Evolutionary conservation across 495 filamentous ascomycete species (phyloP).

Genomic region (Penicillium odoratum): DNA sequence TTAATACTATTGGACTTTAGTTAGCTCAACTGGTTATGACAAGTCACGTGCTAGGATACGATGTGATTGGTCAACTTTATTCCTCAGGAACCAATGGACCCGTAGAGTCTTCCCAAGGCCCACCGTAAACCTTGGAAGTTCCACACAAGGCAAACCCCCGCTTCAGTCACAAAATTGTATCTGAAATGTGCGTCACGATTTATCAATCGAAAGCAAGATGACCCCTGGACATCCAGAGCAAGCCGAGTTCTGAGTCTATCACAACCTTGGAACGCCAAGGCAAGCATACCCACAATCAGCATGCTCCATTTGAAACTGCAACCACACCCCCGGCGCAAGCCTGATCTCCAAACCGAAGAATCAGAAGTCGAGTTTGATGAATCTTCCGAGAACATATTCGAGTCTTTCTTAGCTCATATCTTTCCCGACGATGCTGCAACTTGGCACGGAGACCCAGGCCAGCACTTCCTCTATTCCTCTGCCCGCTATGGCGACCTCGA

Average conservation of each 20-base stretch:
- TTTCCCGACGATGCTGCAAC: slow-evolving; percentile 74
- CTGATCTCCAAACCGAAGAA: slow-evolving; percentile 17
- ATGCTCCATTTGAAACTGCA: slow-evolving; percentile 38
- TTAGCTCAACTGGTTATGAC: no score
- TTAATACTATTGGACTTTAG: no score
- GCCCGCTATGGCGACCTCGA: slow-evolving; percentile 55
- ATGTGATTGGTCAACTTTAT: background rate
- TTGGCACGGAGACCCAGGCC: slow-evolving; percentile 72
- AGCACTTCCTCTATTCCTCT: slow-evolving; percentile 65
- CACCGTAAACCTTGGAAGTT: background rate
- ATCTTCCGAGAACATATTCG: slow-evolving; percentile 64
- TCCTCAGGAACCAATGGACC: background rate
- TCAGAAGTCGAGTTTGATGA: slow-evolving; percentile 18
- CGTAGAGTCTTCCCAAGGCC: no score
- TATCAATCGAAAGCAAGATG: background rate
- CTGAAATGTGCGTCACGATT: background rate
- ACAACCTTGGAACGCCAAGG: background rate
- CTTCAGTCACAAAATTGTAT: background rate
- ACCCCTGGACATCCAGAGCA: no score
- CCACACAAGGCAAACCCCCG: background rate
- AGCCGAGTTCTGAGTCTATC: no score
- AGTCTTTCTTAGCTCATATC: slow-evolving; percentile 62
- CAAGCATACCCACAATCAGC: background rate
- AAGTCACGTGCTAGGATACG: background rate
- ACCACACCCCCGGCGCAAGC: slow-evolving; percentile 32